A percentile compares a stretch with the other conserved stretches of the same genome.
These are phyloP conservation scores for Lodderomyces elongisporus DNA, from an alignment of 1,139 yeast species.

Conservation along the genomic window DNA sequence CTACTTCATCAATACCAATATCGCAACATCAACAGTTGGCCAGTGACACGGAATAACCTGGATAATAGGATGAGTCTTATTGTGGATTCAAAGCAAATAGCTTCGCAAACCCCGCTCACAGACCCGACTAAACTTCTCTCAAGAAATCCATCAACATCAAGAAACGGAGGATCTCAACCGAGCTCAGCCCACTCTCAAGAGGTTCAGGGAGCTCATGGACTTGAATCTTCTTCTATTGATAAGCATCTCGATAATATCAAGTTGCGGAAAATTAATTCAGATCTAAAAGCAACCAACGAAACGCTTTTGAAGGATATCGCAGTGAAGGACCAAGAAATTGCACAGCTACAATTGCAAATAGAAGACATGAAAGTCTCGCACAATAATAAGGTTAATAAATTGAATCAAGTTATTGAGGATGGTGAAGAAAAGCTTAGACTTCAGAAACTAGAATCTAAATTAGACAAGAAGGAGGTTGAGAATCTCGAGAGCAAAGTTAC, in stretches of 20 bases:
- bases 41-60: slow-evolving; percentile 24
- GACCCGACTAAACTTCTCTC: slow-evolving; percentile 23
- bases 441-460: slow-evolving; percentile 14
- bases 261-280: slow-evolving; percentile 27
- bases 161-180: too few species aligned
- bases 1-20: slow-evolving; percentile 63
- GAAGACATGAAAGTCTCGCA: slow-evolving; percentile 8
- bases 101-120: slow-evolving; percentile 4
- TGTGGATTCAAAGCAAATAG: slow-evolving; percentile 11
- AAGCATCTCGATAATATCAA: slow-evolving; percentile 42
- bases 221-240: slow-evolving; percentile 39
- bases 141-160: slow-evolving; percentile 1
- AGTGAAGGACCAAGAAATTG: slow-evolving; percentile 8
- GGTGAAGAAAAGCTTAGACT: slow-evolving; percentile 10
- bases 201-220: too few species aligned
- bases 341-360: slow-evolving; percentile 7
- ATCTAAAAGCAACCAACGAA: slow-evolving; percentile 12
- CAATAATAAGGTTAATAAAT: slow-evolving; percentile 6
- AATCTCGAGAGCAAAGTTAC: slow-evolving; percentile 18
- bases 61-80: slow-evolving; percentile 21
- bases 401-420: slow-evolving; percentile 3
- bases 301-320: slow-evolving; percentile 12
- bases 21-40: slow-evolving; percentile 56
- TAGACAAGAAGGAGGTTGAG: slow-evolving; percentile 26
- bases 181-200: slow-evolving; percentile 15